Base-by-base conservation (phyloP, 1,284 basidiomycete species). In the Cutaneotrichosporon mucoides region DNA sequence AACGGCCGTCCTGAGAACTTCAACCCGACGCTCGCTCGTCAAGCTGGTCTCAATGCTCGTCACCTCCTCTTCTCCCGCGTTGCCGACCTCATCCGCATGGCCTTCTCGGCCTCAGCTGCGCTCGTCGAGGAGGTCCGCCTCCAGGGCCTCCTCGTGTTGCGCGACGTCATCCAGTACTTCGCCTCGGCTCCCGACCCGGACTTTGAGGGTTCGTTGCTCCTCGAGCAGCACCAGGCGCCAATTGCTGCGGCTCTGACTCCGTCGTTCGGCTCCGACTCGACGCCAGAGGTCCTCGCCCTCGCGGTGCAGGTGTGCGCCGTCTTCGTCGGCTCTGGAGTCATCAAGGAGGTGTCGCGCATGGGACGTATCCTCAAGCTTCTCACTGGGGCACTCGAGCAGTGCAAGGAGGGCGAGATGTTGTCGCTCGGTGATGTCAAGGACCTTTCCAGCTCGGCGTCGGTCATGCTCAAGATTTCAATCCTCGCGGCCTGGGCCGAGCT, bases 181-280 rank as follows among this genome's bases (percentile, higher is more conserved):
- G 85, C 90, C 4, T 79, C 82, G 33, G 86, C 91, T 3, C 90
- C 90, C 1, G 96, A 99, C 78, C 90, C 93, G 1, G 93, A 94
- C 61, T 98, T 93, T 70, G 88, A 91, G 47, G 90, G 92, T 63
- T 86, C 91, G 0, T 81, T 94, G 4, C 81, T 99, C 2, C 83
- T 99, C n/a, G 95, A 99, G 73, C 96, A 99, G 75, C 90, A 97
- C 76, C 95, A 99, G 79, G 96, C 96, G 0, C 95, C 96, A 0
- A 96, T 99, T 61, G 95, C 95, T 1, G 92, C 96, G 2, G 96
- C 96, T 0, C 82, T 99, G n/a, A 99, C 94, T 0, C 95, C 96
- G 0, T 94, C 95, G 0, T 99, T 99, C 72, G 90, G 90, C 4
- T 82, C 89, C 0, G 96, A 99, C 73, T 92, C 93, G 1, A 92